A percentile compares a stretch with the other conserved stretches of the same genome.
Conservation (phyloP, 352 stramenopile genomes). For the Globisporangium sylvaticum region DNA sequence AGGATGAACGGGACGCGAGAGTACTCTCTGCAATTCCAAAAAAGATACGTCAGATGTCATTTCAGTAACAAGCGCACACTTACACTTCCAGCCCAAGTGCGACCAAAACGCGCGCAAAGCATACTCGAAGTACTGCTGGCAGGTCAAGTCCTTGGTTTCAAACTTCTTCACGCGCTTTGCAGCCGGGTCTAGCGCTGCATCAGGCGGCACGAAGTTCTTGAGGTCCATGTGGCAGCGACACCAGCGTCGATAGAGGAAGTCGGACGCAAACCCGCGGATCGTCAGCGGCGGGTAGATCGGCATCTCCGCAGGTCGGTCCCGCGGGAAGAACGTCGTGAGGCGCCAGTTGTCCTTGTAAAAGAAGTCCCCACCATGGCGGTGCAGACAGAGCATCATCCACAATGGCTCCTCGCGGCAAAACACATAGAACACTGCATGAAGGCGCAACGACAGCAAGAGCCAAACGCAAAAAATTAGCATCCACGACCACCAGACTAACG, state of each 20-base stretch:
- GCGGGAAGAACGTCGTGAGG: constrained; percentile 75
- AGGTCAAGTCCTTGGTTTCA: constrained; percentile 53
- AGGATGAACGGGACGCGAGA: constrained; percentile 71
- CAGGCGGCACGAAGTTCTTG: constrained; percentile 42
- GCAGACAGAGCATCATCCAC: constrained; percentile 81
- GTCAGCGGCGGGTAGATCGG: constrained; percentile 23
- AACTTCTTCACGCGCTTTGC: constrained; percentile 53
- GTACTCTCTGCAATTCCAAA: constrained; percentile 68
- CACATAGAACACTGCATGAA: constrained; percentile 84
- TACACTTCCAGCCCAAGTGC: too few relatives aligned
- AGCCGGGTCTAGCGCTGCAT: constrained; percentile 37
- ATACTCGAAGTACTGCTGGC: constrained; percentile 70
- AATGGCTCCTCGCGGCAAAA: constrained; percentile 77
- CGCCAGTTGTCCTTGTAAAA: constrained; percentile 65
- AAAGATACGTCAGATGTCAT: too few relatives aligned
- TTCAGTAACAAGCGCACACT: too few relatives aligned
- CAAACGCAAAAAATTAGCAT: not conserved
- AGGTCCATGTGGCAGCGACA: constrained; percentile 77
- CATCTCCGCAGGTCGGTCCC: constrained; percentile 22
- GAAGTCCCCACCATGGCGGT: constrained; percentile 66
- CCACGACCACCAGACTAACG: not conserved
- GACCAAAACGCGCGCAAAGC: too few relatives aligned
- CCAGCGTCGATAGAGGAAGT: constrained; percentile 87
- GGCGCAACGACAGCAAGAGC: not conserved
- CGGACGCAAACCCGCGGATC: constrained; percentile 53